Evolutionary conservation across 495 filamentous ascomycete species (phyloP).

Genomic region (Platismatia glauca): DNA sequence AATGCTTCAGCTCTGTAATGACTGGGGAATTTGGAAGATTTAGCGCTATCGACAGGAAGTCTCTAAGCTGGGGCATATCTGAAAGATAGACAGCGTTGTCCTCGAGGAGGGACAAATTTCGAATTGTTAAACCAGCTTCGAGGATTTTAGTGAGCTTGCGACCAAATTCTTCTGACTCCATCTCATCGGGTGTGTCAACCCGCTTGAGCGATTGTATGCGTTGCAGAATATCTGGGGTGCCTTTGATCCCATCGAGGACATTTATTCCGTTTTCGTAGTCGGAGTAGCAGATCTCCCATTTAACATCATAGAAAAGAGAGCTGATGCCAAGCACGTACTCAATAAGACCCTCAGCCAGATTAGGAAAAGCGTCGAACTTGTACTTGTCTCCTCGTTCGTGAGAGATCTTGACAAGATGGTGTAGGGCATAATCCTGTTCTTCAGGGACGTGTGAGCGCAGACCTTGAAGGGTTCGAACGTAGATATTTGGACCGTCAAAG

Average conservation of each 20-base stretch:
- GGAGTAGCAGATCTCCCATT: constrained; percentile 69
- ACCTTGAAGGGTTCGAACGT: constrained; percentile 70
- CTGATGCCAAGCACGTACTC: constrained; percentile 70
- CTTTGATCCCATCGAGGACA: constrained; percentile 65
- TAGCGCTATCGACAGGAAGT: constrained; percentile 71
- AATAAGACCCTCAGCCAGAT: constrained; percentile 80
- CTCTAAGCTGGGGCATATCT: constrained; percentile 59
- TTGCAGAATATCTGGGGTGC: constrained; percentile 65
- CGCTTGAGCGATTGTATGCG: constrained; percentile 51
- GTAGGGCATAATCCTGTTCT: constrained; percentile 82
- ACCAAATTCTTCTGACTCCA: constrained; percentile 65
- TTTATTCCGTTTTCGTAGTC: constrained; percentile 41
- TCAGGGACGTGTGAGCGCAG: constrained; percentile 69
- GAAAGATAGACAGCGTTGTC: constrained; percentile 83
- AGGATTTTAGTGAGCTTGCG: constrained; percentile 65
- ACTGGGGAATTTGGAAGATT: constrained; percentile 66
- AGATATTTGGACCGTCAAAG: constrained; percentile 74
- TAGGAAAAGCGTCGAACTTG: constrained; percentile 83
- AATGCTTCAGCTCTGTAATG: constrained; percentile 80
- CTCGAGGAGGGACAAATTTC: constrained; percentile 85
- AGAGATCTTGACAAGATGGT: constrained; percentile 91
- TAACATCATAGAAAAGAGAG: constrained; percentile 67
- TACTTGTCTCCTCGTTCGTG: constrained; percentile 93
- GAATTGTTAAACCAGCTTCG: constrained; percentile 77
- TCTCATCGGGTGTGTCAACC: constrained; percentile 53